phyloP scores from a whole-genome alignment of 139 green algal genomes.

The Micractinium sp. region DNA sequence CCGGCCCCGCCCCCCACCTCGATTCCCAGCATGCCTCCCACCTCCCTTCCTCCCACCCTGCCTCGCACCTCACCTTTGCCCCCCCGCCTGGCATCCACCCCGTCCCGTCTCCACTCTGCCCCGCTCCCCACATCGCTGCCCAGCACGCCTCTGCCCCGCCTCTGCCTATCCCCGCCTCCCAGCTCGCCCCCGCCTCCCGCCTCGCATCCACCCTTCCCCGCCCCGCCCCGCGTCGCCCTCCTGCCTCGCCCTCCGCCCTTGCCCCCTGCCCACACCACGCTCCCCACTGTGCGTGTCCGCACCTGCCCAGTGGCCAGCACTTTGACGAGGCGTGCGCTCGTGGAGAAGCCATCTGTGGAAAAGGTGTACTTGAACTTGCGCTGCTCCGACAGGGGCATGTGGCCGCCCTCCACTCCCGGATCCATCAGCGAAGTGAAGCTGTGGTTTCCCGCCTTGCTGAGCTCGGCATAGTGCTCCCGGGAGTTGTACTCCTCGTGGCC shows the following conservation, averaged over 20 bases:
- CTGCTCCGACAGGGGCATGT: background rate
- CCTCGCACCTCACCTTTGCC: no score
- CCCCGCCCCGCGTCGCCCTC: background rate
- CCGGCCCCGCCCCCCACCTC: no score
- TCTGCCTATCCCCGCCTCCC: no score
- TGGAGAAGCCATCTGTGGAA: background rate
- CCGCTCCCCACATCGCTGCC: no score
- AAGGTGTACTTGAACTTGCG: conserved; percentile 1
- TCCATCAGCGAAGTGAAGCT: background rate
- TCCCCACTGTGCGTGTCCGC: background rate
- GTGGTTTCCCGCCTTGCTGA: background rate
- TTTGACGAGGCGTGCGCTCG: background rate
- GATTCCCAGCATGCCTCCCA: no score
- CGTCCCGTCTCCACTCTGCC: no score
- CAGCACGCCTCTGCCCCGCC: no score
- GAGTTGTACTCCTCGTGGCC: background rate
- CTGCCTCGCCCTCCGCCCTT: background rate
- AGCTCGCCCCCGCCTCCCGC: background rate
- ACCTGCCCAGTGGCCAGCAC: conserved; percentile 6
- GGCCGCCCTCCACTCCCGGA: no score
- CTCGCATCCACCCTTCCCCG: background rate
- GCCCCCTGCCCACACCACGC: background rate
- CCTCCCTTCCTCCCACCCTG: no score
- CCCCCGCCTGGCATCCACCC: no score
- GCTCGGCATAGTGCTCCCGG: background rate